Evolutionary conservation across 345 rosid species (phyloP), one percentile per base, ranked within the genome.

Genomic region (Sonneratia alba): DNA sequence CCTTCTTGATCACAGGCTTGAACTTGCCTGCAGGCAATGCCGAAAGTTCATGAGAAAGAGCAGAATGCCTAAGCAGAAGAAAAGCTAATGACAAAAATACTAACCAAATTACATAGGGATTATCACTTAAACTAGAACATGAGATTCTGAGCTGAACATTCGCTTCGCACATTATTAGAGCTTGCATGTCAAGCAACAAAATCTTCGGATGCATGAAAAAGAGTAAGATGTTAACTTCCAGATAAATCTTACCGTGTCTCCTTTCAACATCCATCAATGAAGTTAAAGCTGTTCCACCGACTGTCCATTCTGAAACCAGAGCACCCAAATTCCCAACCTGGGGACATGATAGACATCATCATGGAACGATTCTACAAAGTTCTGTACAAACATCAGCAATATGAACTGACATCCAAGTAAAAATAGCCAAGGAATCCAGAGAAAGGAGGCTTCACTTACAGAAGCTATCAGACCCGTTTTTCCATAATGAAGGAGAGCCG

Each of bases 1-100:
- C 98, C 85, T 95, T 95, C 91, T 95, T 95, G 79, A 95, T 92
- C 81, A 95, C 98, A 63, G 97, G 98, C 86, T 95, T 95, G 82
- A 82, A 90, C 76, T 87, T 95, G 57, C 99, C 98, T 94, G 82
- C 74, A 75, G 37, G 13, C 13, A 10, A 57, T 10, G 6, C 22
- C 1, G 12, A 18, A 53, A 53, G 22, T 18, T 53, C 59, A 18
- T 53, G 22, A 19, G 18, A 53, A 53, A 53, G 22, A 53, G 59
- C 32, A 1, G 53, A 48, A 48, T 11, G 4, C 53, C 53, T 15
- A 48, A 13, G 1, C 14, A 15, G 16, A 48, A 48, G 53, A 13
- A 48, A 13, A 3, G 12, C 3, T 14, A 12, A 11, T 3, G 9
- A 14, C 2, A 45, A 45, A 45, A 45, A 45, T 45, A 45, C 12